Evolutionary conservation across 192 early-diverging fungal species (phyloP), one percentile per base, ranked within the genome.

Genomic region (Linnemannia elongata): DNA sequence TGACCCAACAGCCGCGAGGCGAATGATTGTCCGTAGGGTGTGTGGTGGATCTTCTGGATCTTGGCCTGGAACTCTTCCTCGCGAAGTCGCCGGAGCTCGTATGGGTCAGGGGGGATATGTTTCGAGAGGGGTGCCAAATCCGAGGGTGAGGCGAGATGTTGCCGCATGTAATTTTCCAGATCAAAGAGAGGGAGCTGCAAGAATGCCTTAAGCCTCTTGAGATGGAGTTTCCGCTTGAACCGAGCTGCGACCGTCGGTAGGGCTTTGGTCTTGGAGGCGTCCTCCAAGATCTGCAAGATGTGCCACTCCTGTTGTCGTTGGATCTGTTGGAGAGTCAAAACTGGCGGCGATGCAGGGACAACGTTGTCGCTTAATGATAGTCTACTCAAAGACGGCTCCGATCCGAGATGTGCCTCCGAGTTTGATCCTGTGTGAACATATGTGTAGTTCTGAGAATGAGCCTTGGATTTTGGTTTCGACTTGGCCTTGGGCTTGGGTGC

Each of bases 1-100:
- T 85, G 82, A 10, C 97, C 96, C 82, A 92, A 83, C 27, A 98
- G 84, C 57, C 96, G 85, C 8, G 93, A 96, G 30, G 93, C 92
- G 90, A 98, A 96, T 18, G 96, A 96, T 35, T 94, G 91, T 13
- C 74, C 82, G 70, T 95, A 97, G 0, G 93, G 90, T 6, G 95
- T 97, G 18, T 76, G 74, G 45, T 83, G 82, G 20, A 94, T 84
- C 55, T 83, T 74, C 74, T 88, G 81, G 20, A 84, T 87, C 52
- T 81, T 87, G 15, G 72, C 66, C 69, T 86, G 69, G 71, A 82
- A 89, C 38, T 81, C 72, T 72, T 84, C 82, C 77, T 86, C 66
- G 33, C 55, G 88, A 30, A 72, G 33, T 54, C 78, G 45, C 15
- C 79, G 81, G 20, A 88, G 76, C 60, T 75, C 82, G 33, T 82